Evolutionary conservation across 179 eudicot genomes (phyloP).

Genomic region (Sideroxylon spinosum): DNA sequence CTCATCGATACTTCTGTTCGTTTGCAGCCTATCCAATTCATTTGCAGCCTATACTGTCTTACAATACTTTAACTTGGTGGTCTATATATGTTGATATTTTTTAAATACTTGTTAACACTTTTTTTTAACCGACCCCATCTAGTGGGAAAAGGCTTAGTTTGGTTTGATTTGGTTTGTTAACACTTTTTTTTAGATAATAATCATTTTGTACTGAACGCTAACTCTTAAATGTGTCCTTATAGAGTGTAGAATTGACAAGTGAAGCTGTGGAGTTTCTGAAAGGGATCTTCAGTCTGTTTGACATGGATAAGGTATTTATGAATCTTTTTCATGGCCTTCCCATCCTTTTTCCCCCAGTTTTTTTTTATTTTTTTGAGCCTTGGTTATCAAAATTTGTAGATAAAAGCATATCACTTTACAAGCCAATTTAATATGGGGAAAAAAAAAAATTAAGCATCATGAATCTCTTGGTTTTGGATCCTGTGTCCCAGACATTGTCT

Average conservation of each 20-base stretch:
- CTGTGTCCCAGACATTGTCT: neutral
- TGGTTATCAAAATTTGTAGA: neutral
- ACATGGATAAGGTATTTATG: constrained; percentile 65
- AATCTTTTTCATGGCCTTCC: neutral
- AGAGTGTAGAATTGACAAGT: constrained; percentile 84
- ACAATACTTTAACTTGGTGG: neutral
- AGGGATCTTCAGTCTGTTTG: constrained; percentile 69
- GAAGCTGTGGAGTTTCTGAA: constrained; percentile 76
- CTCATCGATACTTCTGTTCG: neutral
- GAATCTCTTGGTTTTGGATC: neutral
- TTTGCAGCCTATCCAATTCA: neutral
- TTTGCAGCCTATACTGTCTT: neutral
- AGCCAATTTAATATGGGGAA: neutral
- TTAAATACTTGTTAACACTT: too few species aligned
- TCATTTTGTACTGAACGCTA: neutral
- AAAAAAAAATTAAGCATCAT: neutral
- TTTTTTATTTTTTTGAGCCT: neutral
- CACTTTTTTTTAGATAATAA: neutral
- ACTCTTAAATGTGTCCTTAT: constrained; percentile 21
- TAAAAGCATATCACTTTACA: neutral
- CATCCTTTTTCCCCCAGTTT: neutral
- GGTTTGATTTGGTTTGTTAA: too few species aligned
- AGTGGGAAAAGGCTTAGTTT: too few species aligned
- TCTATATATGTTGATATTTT: neutral
- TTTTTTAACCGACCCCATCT: too few species aligned